Evolutionary conservation across 257 asterid species (phyloP), one percentile per base, ranked within the genome.

Genomic region (Mitragyna speciosa): DNA sequence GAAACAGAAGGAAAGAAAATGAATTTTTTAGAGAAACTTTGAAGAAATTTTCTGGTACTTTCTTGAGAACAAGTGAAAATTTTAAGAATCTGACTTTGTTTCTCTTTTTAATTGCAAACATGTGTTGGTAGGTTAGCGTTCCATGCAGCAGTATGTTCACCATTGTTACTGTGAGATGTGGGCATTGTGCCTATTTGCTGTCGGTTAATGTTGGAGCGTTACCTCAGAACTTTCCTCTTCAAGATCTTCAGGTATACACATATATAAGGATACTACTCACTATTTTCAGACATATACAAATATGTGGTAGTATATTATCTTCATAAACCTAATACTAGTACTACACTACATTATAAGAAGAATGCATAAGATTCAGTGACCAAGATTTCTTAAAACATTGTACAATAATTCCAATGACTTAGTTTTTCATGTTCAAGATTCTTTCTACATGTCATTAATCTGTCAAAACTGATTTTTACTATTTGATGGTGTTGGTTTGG

Each of bases 131-230:
- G 99, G 99, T 95, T 76, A 95, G 88, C 75, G 96, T 95, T 83
- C 99, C 99, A 73, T 85, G 90, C 84, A 96, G 89, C 82, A 91
- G 91, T 85, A 89, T 88, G 96, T 79, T 86, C 70, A 88, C 87
- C 15, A 86, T 91, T 33, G 99, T 95, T 82, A 91, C 99, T 0
- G 99, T 95, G 24, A 89, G 98, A 86, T 95, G 99, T 80, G 99
- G 99, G 43, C 98, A 95, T 79, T 95, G 99, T 70, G 74, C 92
- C 7, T 93, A 95, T 89, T 79, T 95, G 89, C 92, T 95, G 72
- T 89, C 97, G 31, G 98, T 92, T 65, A 93, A 92, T 78, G 85
- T 92, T 83, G 95, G 91, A 75, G 91, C 93, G 47, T 86, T 86
- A 83, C 85, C 88, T 80, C 97, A 91, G 73, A 84, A 93, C 77